Evolutionary conservation across 2,329 filamentous ascomycete genomes (phyloP), one percentile per base, ranked within the genome.

Genomic region (Cladosporium halotolerans): DNA sequence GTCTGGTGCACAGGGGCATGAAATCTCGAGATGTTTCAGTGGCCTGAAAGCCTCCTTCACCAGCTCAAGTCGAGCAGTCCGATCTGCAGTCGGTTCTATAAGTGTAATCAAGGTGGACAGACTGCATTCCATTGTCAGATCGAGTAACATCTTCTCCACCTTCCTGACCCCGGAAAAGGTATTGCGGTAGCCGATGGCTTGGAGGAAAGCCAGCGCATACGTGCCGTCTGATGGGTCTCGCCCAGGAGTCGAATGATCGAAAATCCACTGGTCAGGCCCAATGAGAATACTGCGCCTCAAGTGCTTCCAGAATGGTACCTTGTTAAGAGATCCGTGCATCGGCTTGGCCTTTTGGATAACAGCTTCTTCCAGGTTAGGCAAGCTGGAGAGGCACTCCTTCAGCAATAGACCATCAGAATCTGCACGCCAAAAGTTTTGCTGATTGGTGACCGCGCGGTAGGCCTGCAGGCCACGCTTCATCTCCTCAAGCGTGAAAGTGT

Each of bases 301-400:
- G 4, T 51, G 16, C 7, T 28, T 19, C 48, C 48, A 51, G 32
- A 23, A 51, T 2, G 32, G 14, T 3, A 13, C 36, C 23, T 36
- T 13, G 11, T 38, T 31, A 4, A 38, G 7, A 9, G 16, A n/a
- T 18, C 49, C 49, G 43, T 47, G 28, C 36, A 58, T 59, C 33
- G 52, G 54, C 32, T 38, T 55, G 36, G 53, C 53, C 23, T 41
- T 55, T 28, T 47, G 48, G n/a, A 60, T 52, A 23, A 53, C 36
- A 11, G 56, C 56, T 47, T 58, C 47, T 6, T 39, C 38, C 4
- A 63, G 38, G 41, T 61, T 63, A 3, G 58, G 60, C 19, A 65
- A 53, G 16, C 55, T 45, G 11, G 58, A 47, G 9, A 63, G 34
- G 18, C 53, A 53, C 3, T 61, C 58, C 13, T 55, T 55, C 42